Base-by-base conservation (phyloP, 116 monocot species). In the Papilionanthe hybrid region DNA sequence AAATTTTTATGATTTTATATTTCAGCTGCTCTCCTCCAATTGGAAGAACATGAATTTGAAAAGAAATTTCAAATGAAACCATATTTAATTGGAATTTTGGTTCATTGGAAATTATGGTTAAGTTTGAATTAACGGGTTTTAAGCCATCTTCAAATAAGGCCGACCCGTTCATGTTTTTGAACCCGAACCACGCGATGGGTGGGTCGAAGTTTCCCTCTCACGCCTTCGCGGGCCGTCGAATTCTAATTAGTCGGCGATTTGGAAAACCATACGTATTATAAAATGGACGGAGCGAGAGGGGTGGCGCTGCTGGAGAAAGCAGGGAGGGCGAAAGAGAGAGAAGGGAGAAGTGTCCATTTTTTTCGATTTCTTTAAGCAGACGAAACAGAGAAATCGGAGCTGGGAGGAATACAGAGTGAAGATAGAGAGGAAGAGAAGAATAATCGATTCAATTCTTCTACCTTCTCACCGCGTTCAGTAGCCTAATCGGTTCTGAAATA, bases 161-260 rank as follows among this genome's bases (percentile, higher is more conserved):
- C 17, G 53, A 53, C 15, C 53, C 53, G 53, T 53, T 53, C 4
- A 18, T 17, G 17, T 53, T 15, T 17, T 17, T 53, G 17, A 17
- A 17, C 53, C 53, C 53, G 53, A 53, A 17, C 53, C 53, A 53
- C 17, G 17, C 53, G 0, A 13, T 53, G 3, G 15, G 0, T 53
- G 53, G 53, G 15, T 53, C 53, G 15, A 53, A 53, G 15, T 12
- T 15, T 53, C 53, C 15, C 17, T 45, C 9, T 1, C 9, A 45
- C 45, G 15, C 13, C 53, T 53, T 53, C 53, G 53, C 18, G 15
- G 17, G 53, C 53, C 65, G 65, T 65, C 25, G 65, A 65, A 65
- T 65, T 27, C 23, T 65, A 65, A 27, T 65, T 25, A 65, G 27
- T 65, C 71, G 71, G 71, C 71, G 71, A 71, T 71, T 15, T 17